Evolutionary conservation across 2,329 filamentous ascomycete genomes (phyloP).

Genomic region (Colletotrichum coccodes): DNA sequence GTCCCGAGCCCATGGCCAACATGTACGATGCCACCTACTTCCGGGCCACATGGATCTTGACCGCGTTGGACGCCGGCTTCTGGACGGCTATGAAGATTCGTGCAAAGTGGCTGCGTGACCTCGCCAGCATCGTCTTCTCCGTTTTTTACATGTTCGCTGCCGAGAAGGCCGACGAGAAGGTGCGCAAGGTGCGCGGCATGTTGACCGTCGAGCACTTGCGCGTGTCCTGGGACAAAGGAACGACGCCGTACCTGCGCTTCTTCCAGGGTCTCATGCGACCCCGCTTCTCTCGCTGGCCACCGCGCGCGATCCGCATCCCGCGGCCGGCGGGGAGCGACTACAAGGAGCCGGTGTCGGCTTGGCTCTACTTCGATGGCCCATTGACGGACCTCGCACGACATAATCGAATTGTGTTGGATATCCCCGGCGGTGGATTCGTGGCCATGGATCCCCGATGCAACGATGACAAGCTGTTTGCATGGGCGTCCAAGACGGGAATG

Average conservation of each 20-base stretch:
- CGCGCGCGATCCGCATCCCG: constrained; percentile 85
- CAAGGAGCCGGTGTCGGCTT: constrained; percentile 82
- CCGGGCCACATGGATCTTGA: constrained; percentile 95
- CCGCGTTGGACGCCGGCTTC: constrained; percentile 93
- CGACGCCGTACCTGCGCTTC: constrained; percentile 83
- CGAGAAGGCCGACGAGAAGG: constrained; percentile 96
- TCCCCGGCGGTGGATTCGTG: constrained; percentile 94
- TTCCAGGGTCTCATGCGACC: constrained; percentile 80
- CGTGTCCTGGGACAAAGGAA: constrained; percentile 95
- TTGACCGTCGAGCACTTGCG: constrained; percentile 92
- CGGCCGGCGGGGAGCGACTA: constrained; percentile 84
- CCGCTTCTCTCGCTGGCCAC: constrained; percentile 81
- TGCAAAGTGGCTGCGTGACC: constrained; percentile 80
- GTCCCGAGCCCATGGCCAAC: constrained; percentile 92
- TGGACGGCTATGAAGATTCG: constrained; percentile 98
- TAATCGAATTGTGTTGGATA: constrained; percentile 83
- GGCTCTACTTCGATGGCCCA: constrained; percentile 95
- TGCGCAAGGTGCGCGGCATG: constrained; percentile 86
- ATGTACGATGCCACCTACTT: constrained; percentile 95
- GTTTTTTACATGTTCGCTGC: constrained; percentile 92
- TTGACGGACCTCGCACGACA: constrained; percentile 80
- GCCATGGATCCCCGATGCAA: constrained; percentile 96
- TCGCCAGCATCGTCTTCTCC: constrained; percentile 86
- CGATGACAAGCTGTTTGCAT: constrained; percentile 92
- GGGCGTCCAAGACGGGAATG: constrained; percentile 89